phyloP scores from a whole-genome alignment of 1,139 yeast genomes.

The Scheffersomyces parashehatae region DNA sequence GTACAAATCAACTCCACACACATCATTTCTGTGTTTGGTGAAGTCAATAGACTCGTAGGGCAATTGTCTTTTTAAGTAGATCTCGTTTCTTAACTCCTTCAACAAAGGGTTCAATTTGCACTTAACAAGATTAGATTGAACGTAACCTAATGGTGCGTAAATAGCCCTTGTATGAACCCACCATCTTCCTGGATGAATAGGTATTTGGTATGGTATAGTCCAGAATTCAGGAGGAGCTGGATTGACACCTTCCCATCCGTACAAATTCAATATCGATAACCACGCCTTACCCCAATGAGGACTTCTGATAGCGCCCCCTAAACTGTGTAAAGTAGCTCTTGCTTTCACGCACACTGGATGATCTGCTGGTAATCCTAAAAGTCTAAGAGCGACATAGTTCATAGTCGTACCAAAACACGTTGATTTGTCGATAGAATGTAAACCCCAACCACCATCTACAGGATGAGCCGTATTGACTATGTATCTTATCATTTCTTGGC shows the following conservation, averaged over 20 bases:
- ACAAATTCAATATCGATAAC: constrained; percentile 76
- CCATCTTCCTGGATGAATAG: constrained; percentile 96
- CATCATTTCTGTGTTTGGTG: constrained; percentile 69
- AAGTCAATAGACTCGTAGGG: constrained; percentile 74
- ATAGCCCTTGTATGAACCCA: constrained; percentile 99
- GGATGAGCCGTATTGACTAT: constrained; percentile 90
- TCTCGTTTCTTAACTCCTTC: constrained; percentile 67
- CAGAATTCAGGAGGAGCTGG: constrained; percentile 98
- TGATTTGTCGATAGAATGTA: constrained; percentile 86
- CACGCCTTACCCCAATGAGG: constrained; percentile 99
- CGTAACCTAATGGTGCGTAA: constrained; percentile 82
- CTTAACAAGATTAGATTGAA: constrained; percentile 57
- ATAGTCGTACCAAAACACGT: constrained; percentile 94
- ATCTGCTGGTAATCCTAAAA: constrained; percentile 70
- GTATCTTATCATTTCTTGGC: constrained; percentile 75
- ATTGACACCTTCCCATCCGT: constrained; percentile 95
- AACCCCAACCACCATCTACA: constrained; percentile 99
- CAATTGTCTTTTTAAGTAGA: constrained; percentile 51
- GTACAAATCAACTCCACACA: constrained; percentile 89
- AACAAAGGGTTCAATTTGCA: constrained; percentile 69
- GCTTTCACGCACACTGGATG: constrained; percentile 86
- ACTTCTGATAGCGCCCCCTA: constrained; percentile 87
- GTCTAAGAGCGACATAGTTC: constrained; percentile 75
- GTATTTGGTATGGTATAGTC: constrained; percentile 77
- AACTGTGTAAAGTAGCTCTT: constrained; percentile 59